Percentiles rank a stretch among this genome's conserved stretches.
Conservation (phyloP, 257 asterid genomes). For the Agastache rugosa region DNA sequence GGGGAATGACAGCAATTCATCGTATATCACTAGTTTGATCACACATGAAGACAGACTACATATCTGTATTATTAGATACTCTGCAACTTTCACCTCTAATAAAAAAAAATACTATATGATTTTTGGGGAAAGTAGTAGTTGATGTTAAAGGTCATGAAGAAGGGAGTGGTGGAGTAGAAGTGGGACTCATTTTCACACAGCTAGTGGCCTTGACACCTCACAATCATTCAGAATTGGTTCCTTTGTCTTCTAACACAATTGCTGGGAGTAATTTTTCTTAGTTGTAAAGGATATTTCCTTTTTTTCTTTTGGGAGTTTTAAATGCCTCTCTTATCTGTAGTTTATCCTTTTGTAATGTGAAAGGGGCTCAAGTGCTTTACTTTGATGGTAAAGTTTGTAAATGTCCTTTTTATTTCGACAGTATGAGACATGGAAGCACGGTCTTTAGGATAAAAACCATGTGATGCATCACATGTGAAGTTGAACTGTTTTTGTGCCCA, state of each 20-base stretch:
- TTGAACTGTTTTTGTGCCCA: conserved; percentile 23
- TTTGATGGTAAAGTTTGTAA: conserved; percentile 31
- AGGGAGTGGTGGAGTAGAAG: conserved; percentile 33
- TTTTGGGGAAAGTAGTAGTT: conserved; percentile 30
- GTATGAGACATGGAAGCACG: conserved; percentile 25
- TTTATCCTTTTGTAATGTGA: conserved; percentile 16
- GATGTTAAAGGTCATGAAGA: conserved; percentile 42
- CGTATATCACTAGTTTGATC: conserved; percentile 32
- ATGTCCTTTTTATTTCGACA: conserved; percentile 20
- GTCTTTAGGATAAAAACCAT: conserved; percentile 24
- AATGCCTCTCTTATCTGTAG: conserved; percentile 12
- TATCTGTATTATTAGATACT: conserved; percentile 27
- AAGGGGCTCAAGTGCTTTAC: conserved; percentile 19
- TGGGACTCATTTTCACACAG: conserved; percentile 44
- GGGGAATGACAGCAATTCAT: conserved; percentile 28
- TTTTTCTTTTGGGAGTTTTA: conserved; percentile 8
- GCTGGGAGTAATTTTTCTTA: conserved; percentile 5
- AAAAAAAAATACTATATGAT: conserved; percentile 3
- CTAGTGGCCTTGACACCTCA: conserved; percentile 52
- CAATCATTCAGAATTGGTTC: conserved; percentile 39
- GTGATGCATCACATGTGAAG: conserved; percentile 35
- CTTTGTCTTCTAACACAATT: conserved; percentile 38
- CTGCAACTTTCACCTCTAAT: conserved; percentile 23
- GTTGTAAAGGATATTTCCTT: conserved; percentile 31
- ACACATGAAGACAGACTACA: conserved; percentile 33